Base-by-base conservation (phyloP, 2,329 filamentous ascomycete genomes). In the Penicillium thymicola region DNA sequence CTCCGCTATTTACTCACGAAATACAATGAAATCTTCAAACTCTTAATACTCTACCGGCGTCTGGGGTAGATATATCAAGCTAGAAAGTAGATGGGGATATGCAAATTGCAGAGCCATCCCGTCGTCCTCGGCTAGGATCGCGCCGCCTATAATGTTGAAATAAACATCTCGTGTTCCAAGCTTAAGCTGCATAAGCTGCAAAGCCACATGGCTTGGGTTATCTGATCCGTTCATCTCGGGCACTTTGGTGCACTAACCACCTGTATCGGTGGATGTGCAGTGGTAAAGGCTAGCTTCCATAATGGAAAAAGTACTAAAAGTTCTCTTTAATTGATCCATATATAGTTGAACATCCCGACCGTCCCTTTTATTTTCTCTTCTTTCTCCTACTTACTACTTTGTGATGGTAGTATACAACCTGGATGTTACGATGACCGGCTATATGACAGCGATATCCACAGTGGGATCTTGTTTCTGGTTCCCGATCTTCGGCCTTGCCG, bases 361-460 rank as follows among this genome's bases (percentile, higher is more conserved):
- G 21, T 21, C 21, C 21, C 2, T 21, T 21, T 21, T 21, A 21
- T 21, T 21, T 21, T 3, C 21, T 21, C 21, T 21, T 21, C 21
- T 21, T 21, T 21, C 21, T 21, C 21, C 3, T 82, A 78, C 66
- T 78, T 78, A 74, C 37, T 78, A 78, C 45, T 84, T 83, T 63
- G 68, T 85, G 16, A 77, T 81, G 66, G 81, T 82, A 4, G 79
- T 85, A 67, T 78, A 79, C 64, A 69, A 77, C 54, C 72, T 81
- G 4, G 70, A 58, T 51, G 60, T 78, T 46, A 70, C 71, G 1
- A 54, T 77, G 46, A 32, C 78, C 0, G 77, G 75, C 2, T 81
- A 81, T 60, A 73, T 81, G 63, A 71, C 70, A 25, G 75, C 79
- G 54, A 81, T 79, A 37, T 82, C 81, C 62, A 82, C 81, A 68